Evolutionary conservation across 495 filamentous ascomycete genomes (phyloP).

Genomic region (Oleoguttula mirabilis): DNA sequence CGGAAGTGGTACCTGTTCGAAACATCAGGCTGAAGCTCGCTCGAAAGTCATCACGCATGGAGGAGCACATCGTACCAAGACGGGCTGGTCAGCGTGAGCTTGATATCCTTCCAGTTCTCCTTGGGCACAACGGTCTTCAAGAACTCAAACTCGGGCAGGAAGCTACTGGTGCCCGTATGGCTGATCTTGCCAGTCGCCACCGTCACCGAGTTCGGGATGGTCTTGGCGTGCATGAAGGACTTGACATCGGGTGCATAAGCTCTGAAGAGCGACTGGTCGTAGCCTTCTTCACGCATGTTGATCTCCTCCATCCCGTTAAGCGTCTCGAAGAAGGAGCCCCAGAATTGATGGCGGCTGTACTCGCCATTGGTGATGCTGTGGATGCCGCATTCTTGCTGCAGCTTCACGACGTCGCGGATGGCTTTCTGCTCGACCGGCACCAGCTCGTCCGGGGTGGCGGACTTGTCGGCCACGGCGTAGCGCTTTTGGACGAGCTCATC

Average conservation of each 20-base stretch:
- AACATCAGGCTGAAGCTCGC: no score
- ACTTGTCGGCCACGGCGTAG: slow-evolving; percentile 25
- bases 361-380: slow-evolving; percentile 27
- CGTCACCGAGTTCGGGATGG: slow-evolving; percentile 28
- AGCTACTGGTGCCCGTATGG: slow-evolving; percentile 24
- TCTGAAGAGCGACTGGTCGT: slow-evolving; percentile 28
- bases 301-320: slow-evolving; percentile 28
- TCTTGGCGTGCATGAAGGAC: slow-evolving; percentile 28
- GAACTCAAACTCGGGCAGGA: slow-evolving; percentile 26
- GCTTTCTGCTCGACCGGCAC: slow-evolving; percentile 25
- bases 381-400: slow-evolving; percentile 27
- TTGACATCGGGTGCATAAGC: slow-evolving; percentile 30
- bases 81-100: slow-evolving; percentile 28
- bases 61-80: slow-evolving; percentile 26
- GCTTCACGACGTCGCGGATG: slow-evolving; percentile 27
- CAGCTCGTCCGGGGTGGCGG: slow-evolving; percentile 17
- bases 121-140: slow-evolving; percentile 27
- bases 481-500: slow-evolving; percentile 27
- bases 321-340: slow-evolving; percentile 27
- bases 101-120: slow-evolving; percentile 28
- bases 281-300: slow-evolving; percentile 22
- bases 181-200: slow-evolving; percentile 27
- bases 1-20: slow-evolving; percentile 34
- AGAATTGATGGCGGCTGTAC: slow-evolving; percentile 21
- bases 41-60: no score